Base-by-base conservation (phyloP, 805 yeast species). In the Ogataea methylovora region DNA sequence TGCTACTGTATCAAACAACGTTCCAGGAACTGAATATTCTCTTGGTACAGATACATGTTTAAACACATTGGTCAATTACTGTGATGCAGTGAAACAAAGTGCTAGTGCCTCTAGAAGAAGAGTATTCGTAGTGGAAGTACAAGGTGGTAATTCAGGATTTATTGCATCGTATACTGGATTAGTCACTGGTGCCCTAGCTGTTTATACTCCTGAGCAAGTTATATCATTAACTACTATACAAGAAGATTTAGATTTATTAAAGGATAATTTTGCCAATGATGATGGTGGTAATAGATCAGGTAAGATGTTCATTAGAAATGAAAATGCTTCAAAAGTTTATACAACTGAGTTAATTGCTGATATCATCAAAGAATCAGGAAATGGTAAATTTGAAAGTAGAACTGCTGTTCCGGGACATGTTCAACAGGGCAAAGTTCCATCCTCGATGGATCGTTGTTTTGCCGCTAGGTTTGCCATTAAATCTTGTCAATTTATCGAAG, bases 321-420 rank as follows among this genome's bases (percentile, higher is more conserved):
- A 73, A 44, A 72, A 76, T 34, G 86, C 80, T 5, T 74, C 83
- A 7, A 66, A 71, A 41, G 84, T 82, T n/a, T 69, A 78, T 43
- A 60, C 78, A 10, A 74, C 88, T 2, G 74, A 79, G 34, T 68
- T 77, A 19, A 67, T 84, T 49, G 81, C 90, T n/a, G 76, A 78
- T 25, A 79, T 84, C 37, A 70, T 80, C 41, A 69, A 71, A 38
- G 80, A 75, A 44, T 77, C 76, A 40, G 72, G 79, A 20, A 61
- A 69, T 15, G 79, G 81, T 23, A 67, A 74, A 47, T 84, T 80
- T 45, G 90, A 83, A 47, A 76, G 85, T 16, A 77, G 79, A 55
- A 76, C 88, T 6, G 92, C 92, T 10, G 68, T 79, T 36, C 94
- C 94, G 17, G 92, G 94, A 16, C 94, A 83, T 52, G 88, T 83